These are phyloP conservation scores for Populus hybrid DNA, from an alignment of 441 rosid genomes.

Conservation along the genomic window DNA sequence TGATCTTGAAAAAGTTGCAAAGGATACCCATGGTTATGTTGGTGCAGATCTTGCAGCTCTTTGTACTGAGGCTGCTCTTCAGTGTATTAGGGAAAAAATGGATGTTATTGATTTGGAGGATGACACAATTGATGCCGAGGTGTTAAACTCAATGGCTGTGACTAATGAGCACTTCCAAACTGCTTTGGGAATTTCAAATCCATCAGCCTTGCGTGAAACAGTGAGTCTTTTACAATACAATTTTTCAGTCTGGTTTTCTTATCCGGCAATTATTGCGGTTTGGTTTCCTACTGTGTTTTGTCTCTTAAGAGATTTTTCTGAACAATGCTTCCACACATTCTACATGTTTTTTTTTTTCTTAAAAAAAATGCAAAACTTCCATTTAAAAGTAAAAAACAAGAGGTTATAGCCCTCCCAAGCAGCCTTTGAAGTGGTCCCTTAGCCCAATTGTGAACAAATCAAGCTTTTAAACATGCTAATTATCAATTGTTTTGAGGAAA, in stretches of 20 bases:
- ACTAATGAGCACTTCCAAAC: constrained; percentile 63
- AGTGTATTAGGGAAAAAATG: constrained; percentile 70
- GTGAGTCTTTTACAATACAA: constrained; percentile 34
- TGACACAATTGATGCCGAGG: constrained; percentile 62
- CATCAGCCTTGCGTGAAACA: constrained; percentile 64
- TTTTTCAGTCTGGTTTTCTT: background rate
- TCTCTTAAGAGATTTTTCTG: background rate
- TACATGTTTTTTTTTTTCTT: background rate
- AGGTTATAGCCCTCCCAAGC: background rate
- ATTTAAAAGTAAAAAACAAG: background rate
- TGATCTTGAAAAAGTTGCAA: constrained; percentile 57
- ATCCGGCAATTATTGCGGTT: background rate
- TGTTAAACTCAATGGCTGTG: constrained; percentile 65
- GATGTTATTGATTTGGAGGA: constrained; percentile 68
- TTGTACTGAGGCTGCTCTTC: constrained; percentile 65
- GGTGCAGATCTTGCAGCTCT: constrained; percentile 71
- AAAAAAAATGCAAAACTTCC: background rate
- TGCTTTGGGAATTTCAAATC: constrained; percentile 62
- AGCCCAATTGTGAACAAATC: background rate
- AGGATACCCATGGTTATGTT: constrained; percentile 66
- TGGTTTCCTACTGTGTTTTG: background rate
- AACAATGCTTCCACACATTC: background rate
- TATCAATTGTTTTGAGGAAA: background rate
- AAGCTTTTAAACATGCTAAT: background rate
- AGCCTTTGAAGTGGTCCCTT: background rate